Base-by-base conservation (phyloP, 495 filamentous ascomycete species). In the Aspergillus saccharolyticus region DNA sequence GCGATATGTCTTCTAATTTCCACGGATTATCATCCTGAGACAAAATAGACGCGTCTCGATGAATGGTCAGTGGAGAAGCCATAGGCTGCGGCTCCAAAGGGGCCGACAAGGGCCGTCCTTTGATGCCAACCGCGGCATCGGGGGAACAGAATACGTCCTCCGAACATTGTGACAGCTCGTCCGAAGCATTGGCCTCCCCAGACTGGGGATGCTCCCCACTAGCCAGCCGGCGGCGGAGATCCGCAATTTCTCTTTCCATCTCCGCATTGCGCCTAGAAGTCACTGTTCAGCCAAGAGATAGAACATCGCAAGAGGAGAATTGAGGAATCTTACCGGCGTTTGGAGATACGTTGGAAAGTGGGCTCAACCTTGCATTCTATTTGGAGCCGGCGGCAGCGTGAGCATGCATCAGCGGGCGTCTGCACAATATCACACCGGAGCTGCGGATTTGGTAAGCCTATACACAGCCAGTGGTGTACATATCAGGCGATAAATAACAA, bases 281-380 rank as follows among this genome's bases (percentile, higher is more conserved):
- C 45, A 57, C 15, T 52, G 58, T 65, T 55, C 54, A 42, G 42
- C 53, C 12, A 39, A 49, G 33, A n/a, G 0, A n/a, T 22, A 14
- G 30, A 21, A 16, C 14, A 2, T 52, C 7, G 22, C 17, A n/a
- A 46, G 10, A 48, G 5, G 9, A 25, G 9, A 4, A n/a, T 52
- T 17, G 10, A 12, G 14, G 15, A 19, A 52, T n/a, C 8, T 49
- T 63, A 78, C 75, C 73, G 72, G 71, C 75, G 63, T 51, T 78
- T 78, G 43, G 75, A 78, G 53, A 78, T 78, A 7, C 75, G 73
- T 55, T 75, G 77, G 54, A 78, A 78, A 21, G 70, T 71, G 42
- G 72, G 70, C 58, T 78, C 75, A 21, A 78, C 73, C 62, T 78
- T 78, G 62, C 75, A 78, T 55, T 78, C 75, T 47, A 78, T 76